phyloP scores from a whole-genome alignment of 1,284 basidiomycete species.

The Stygiomarasmius scandens region DNA sequence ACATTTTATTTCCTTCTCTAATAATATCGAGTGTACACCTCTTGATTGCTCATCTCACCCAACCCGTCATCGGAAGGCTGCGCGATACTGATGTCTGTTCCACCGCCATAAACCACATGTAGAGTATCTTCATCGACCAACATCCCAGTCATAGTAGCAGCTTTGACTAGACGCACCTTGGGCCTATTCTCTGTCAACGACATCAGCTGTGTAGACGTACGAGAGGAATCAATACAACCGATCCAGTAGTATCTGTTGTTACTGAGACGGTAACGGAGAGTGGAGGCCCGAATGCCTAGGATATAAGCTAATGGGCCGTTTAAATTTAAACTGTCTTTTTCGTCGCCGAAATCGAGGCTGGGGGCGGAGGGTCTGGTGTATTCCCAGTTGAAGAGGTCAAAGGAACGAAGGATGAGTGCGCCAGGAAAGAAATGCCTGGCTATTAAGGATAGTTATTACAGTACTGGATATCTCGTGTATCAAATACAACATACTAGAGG shows the following conservation, averaged over 20 bases:
- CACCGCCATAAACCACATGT: conserved; percentile 20
- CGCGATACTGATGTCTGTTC: conserved; percentile 17
- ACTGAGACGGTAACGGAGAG: conserved; percentile 20
- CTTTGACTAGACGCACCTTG: conserved; percentile 12
- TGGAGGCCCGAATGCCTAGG: conserved; percentile 28
- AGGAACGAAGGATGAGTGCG: conserved; percentile 26
- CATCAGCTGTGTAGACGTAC: conserved; percentile 20
- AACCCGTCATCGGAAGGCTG: conserved; percentile 18
- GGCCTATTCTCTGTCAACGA: conserved; percentile 13
- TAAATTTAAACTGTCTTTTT: conserved; percentile 21
- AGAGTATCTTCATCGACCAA: conserved; percentile 24
- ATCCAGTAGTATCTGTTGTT: conserved; percentile 17
- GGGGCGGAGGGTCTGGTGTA: conserved; percentile 30
- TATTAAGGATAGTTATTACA: too few relatives aligned
- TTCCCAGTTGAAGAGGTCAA: conserved; percentile 30
- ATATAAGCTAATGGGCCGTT: conserved; percentile 23
- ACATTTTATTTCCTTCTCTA: conserved; percentile 20
- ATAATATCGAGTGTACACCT: conserved; percentile 11
- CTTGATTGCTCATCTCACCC: conserved; percentile 15
- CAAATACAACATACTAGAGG: too few relatives aligned
- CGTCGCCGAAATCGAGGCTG: conserved; percentile 21
- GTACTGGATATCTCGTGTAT: too few relatives aligned
- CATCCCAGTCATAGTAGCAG: conserved; percentile 25
- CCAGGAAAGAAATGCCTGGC: conserved; percentile 27
- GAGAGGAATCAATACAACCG: conserved; percentile 24